Evolutionary conservation across 2,329 filamentous ascomycete genomes (phyloP), one percentile per base, ranked within the genome.

Genomic region (Nakataea oryzae): DNA sequence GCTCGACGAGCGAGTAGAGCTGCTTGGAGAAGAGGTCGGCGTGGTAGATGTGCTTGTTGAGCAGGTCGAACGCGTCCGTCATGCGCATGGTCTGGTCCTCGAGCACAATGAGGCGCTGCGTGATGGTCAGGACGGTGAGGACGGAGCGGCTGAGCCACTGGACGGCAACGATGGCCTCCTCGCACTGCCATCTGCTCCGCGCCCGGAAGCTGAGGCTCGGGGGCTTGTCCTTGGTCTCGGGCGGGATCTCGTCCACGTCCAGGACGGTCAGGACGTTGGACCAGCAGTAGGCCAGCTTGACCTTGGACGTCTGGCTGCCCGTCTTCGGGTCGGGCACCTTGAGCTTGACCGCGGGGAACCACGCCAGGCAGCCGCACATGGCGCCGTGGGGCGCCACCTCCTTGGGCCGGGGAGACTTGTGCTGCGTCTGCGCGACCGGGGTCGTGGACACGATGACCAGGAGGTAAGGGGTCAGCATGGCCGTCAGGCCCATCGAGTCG

Each of bases 101-200:
- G 3, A 99, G 79, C 59, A 99, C 92, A 28, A 99, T 86, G 57
- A 99, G 79, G 64, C 93, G 86, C 72, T 99, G 96, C 26, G 93
- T 96, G 66, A 97, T 93, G 3, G 96, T 99, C 63, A 99, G 78
- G 32, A 97, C 88, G 1, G 90, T 90, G 61, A 99, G 78, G 0
- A 99, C 93, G 3, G 95, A 97, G 65, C 92, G 87, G 69, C 91
- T 96, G 27, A 99, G 80, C 96, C 95, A 99, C 72, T 99, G 95
- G 3, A 97, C 90, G 1, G 93, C 92, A 63, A 96, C 95, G 66
- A 99, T 96, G 5, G 95, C 88, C 76, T 99, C 95, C 65, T 97
- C 91, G 56, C 92, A 91, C 73, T 89, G 91, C 91, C 93, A 99
- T 65, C 93, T 82, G 74, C 88, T 96, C 62, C 93, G 86, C 3